Conservation (phyloP, 257 asterid species). For the Petrea volubilis region DNA sequence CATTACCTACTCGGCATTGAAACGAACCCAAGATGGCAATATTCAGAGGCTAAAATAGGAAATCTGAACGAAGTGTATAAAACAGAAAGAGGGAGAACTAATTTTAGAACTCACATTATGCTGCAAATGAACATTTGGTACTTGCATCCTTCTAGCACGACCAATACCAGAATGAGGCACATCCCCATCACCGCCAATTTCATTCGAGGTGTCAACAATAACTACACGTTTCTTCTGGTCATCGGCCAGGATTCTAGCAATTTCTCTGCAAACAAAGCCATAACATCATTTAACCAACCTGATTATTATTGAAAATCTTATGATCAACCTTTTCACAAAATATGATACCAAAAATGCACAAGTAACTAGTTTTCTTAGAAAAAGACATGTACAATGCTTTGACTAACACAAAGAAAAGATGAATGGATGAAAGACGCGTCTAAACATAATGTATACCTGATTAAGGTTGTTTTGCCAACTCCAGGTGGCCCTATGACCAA, state of each 20-base stretch:
- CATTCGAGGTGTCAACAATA: constrained; percentile 95
- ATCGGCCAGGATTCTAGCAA: constrained; percentile 91
- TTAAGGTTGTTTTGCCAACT: constrained; percentile 95
- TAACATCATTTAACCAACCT: not conserved
- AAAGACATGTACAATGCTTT: not conserved
- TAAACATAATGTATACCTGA: constrained; percentile 52
- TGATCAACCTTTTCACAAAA: not conserved
- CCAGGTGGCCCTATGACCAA: constrained; percentile 99
- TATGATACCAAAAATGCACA: not conserved
- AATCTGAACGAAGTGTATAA: not conserved
- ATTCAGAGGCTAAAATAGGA: constrained; percentile 12
- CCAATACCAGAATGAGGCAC: constrained; percentile 98
- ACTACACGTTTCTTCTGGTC: constrained; percentile 90
- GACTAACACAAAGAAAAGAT: constrained; percentile 1
- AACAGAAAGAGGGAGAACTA: not conserved
- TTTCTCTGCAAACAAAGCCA: constrained; percentile 61
- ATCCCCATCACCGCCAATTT: constrained; percentile 98
- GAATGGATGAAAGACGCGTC: not conserved
- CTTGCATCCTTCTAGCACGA: constrained; percentile 99
- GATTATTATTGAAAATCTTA: not conserved
- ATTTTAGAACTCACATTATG: constrained; percentile 67
- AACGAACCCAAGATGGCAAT: constrained; percentile 7
- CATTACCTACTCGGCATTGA: constrained; percentile 67
- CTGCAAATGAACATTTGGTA: constrained; percentile 91
- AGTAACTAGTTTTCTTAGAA: not conserved